Conservation (phyloP, 192 early-diverging fungal genomes). For the Umbelopsis vinacea region DNA sequence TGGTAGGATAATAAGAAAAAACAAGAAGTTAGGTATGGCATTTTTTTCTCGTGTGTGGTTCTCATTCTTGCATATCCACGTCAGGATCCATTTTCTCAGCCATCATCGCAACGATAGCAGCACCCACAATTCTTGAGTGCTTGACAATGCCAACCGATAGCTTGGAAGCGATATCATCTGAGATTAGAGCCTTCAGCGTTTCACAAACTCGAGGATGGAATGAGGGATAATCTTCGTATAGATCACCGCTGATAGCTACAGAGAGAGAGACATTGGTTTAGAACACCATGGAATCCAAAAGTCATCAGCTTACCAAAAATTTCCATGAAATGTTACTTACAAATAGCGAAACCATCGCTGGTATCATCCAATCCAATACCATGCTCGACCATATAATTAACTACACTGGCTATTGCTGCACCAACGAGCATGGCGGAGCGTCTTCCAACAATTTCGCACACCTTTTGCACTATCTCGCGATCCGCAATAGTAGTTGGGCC, state of each 20-base stretch:
- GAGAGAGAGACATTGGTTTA: not conserved
- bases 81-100: slow-evolving; percentile 30
- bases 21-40: too few relatives aligned
- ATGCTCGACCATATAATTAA: slow-evolving; percentile 39
- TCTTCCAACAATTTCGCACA: slow-evolving; percentile 76
- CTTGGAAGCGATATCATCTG: slow-evolving; percentile 38
- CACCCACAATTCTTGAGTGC: slow-evolving; percentile 42
- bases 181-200: slow-evolving; percentile 37
- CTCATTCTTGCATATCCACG: slow-evolving; percentile 6
- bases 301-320: too few relatives aligned
- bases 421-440: slow-evolving; percentile 74
- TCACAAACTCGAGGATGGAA: slow-evolving; percentile 47
- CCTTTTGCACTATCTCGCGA: slow-evolving; percentile 78
- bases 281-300: not conserved
- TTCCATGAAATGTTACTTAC: too few relatives aligned
- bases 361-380: slow-evolving; percentile 31
- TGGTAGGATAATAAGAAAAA: too few relatives aligned
- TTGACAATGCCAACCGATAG: slow-evolving; percentile 42
- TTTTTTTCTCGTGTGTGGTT: too few relatives aligned
- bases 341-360: slow-evolving; percentile 39
- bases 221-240: slow-evolving; percentile 43
- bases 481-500: slow-evolving; percentile 72
- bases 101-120: slow-evolving; percentile 48
- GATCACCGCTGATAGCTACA: slow-evolving; percentile 44
- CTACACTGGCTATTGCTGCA: slow-evolving; percentile 58